Evolutionary conservation across 352 stramenopile species (phyloP), one percentile per base, ranked within the genome.

Genomic region (Globisporangium canariense): DNA sequence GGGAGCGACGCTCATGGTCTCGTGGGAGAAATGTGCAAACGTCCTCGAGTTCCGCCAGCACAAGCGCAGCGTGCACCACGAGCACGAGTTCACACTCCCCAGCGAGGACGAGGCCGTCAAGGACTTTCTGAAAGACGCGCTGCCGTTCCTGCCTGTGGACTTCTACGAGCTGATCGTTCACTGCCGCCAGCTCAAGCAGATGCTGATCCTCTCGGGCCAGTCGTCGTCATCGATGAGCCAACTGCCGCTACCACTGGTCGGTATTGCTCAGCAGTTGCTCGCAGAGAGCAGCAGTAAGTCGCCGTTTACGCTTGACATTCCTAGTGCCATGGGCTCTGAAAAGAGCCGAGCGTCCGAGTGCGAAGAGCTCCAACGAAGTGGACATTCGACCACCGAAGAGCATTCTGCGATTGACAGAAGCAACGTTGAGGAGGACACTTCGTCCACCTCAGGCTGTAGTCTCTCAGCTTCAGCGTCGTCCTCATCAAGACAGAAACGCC

Each of bases 61-160:
- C 72, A 88, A 78, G 32, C 85, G 85, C 30, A 90, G 81, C 57
- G 62, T 68, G 43, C 72, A 80, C n/a, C 32, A 72, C 1, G 83
- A 90, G 67, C 70, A 71, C 43, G 70, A 83, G 59, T 92, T 84
- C 34, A 71, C 56, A n/a, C 67, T 74, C 4, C 36, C 61, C 30
- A 91, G 83, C 50, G 85, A 94, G 58, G 65, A 84, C 18, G 63
- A 85, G 34, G 77, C 85, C 1, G 75, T 90, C 22, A 75, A 71
- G 38, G 60, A 55, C 3, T 90, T 88, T 45, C 41, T 94, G 47
- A 60, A 63, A 20, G 74, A 89, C 25, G 70, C 88, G 58, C 59
- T 92, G 32, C 79, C 85, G 52, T 92, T 94, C 51, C 67, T 94
- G 57, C 83, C 85, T 2, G 67, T 88, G n/a, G 83, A 89, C 60